Evolutionary conservation across 2,329 filamentous ascomycete species (phyloP).

Genomic region (Fonsecaea pugnacius): DNA sequence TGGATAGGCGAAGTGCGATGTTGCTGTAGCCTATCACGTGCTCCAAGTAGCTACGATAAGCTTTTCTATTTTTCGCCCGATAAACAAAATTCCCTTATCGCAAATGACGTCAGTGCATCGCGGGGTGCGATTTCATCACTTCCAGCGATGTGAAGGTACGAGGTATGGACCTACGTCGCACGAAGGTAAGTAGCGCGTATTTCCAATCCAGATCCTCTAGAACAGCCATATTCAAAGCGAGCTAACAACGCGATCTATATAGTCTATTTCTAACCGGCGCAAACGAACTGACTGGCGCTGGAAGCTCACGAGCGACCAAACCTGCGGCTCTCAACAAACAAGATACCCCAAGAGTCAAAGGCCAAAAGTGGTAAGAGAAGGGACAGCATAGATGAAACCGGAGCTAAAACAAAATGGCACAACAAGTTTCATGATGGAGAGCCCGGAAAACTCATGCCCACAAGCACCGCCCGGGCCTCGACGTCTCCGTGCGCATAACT

Average conservation of each 20-base stretch:
- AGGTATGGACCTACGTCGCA: neutral
- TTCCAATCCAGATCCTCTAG: neutral
- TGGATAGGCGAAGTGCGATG: neutral
- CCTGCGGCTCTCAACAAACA: neutral
- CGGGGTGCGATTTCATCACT: no score
- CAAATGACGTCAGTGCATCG: neutral
- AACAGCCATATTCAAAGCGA: neutral
- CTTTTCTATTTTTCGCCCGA: neutral
- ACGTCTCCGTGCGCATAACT: constrained; percentile 48
- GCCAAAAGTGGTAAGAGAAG: neutral
- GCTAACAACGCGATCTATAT: neutral
- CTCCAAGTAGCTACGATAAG: neutral
- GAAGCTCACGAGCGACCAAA: no score
- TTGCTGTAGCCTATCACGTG: neutral
- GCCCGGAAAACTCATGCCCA: constrained; percentile 44
- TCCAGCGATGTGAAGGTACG: neutral
- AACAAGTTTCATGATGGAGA: neutral
- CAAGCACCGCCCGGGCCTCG: constrained; percentile 47
- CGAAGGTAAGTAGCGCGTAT: no score
- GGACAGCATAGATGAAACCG: neutral
- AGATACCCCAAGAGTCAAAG: neutral
- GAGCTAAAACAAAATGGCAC: neutral
- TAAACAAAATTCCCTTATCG: neutral
- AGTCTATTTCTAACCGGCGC: neutral
- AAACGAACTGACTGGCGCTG: no score